Base-by-base conservation (phyloP, 257 asterid species). In the Przewalskia tangutica region DNA sequence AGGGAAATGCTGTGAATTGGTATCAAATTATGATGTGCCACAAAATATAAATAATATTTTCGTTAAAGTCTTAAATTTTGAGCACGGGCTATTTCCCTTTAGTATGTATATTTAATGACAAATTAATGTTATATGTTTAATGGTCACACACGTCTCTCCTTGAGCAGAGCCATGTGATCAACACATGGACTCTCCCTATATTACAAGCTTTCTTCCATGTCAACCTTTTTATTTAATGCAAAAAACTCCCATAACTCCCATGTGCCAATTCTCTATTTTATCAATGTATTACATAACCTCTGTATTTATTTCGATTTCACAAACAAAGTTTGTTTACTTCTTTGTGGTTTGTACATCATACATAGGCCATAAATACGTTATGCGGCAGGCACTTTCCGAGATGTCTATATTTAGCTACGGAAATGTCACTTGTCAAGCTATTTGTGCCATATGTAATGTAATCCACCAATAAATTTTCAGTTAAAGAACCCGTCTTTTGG, bases 141-240 rank as follows among this genome's bases (percentile, higher is more conserved):
- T 81, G 84, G 86, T 77, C 85, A 83, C 64, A 70, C 59, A 82
- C 18, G 80, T 80, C 50, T 46, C 79, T 48, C 59, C 50, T 54
- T 16, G 82, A 85, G 86, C 88, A 84, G 16, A 32, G 71, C 86
- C 90, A 88, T 89, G 94, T 91, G 94, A 85, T n/a, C 70, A 46
- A 77, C 84, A 88, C 89, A 86, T 86, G 91, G 86, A 86, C 84
- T 63, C 55, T 60, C 67, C 66, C 84, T 68, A 54, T 82, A 81
- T 70, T 67, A 75, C 84, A 79, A 62, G 80, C 81, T 36, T 81
- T 51, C 34, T 64, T 68, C 86, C 84, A 87, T 77, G 82, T 77
- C 86, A 84, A 46, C 85, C 53, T 27, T 81, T 32, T 11, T 0
- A 2, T 71, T 81, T 42, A 53, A 83, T n/a, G 78, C 38, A 4